Evolutionary conservation across 2,329 filamentous ascomycete genomes (phyloP), one percentile per base, ranked within the genome.

Genomic region (Penicillium sp.): DNA sequence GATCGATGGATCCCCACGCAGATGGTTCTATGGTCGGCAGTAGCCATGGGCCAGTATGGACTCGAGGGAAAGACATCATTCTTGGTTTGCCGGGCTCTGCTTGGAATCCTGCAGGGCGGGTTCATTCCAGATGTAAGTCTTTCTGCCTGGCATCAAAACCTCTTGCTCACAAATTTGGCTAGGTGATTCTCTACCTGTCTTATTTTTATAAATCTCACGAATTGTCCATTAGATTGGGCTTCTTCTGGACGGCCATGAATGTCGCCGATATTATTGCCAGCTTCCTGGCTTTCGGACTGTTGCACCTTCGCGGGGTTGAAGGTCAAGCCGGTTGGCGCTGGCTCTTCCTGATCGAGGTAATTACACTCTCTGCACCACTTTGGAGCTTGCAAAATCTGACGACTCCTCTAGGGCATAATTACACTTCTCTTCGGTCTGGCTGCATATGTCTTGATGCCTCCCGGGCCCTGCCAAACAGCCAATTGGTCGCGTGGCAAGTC

Each of bases 141-240:
- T 18, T 8, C 20, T 25, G 11, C 20, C 20, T 14, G 22, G 14
- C 5, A 40, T 41, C 13, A 41, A 41, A 33, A 9, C 38, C 38
- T 9, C 20, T 18, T 1, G 11, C 33, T 36, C 33, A 48, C 41
- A 48, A 27, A 36, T 1, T n/a, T 2, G 14, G 2, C 4, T 14
- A 56, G 54, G 48, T 56, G 24, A 61, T 74, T 20, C 55, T 74
- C 0, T 90, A 85, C 66, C 74, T 89, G 4, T 84, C 81, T 4
- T 89, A 90, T 65, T 90, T 85, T 63, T 90, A 89, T 70, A 90
- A 81, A 44, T 79, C 80, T 1, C 76, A 77, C 43, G 87, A 89
- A 65, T 74, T 89, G 0, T 84, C 86, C 0, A 77, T 80, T 4
- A 58, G 67, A 11, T 52, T 65, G 30, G 54, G 63, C 8, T 65